Evolutionary conservation across 768 basidiomycete genomes (phyloP).

Genomic region (Amanita pseudoporphyria): DNA sequence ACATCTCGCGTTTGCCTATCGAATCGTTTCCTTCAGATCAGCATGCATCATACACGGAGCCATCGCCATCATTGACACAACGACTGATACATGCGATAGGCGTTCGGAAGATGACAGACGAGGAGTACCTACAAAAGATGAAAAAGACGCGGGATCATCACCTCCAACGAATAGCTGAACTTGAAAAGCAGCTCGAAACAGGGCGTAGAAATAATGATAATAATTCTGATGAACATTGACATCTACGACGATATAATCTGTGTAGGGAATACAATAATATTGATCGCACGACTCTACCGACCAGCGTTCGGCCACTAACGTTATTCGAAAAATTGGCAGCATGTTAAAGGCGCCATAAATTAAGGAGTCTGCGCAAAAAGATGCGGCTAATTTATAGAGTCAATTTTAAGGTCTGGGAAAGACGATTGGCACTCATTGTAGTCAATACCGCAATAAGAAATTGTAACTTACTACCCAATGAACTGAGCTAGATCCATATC

Average conservation of each 20-base stretch:
- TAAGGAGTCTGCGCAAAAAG: too few species aligned
- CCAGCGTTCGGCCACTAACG: neutral
- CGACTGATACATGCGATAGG: slow-evolving; percentile 38
- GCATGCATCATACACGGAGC: neutral
- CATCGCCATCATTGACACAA: slow-evolving; percentile 21
- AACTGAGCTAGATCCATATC: neutral
- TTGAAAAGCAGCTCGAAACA: slow-evolving; percentile 31
- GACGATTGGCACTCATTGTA: neutral
- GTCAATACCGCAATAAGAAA: neutral
- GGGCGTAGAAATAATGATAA: slow-evolving; percentile 24
- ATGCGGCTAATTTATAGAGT: neutral
- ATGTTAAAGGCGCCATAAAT: too few species aligned
- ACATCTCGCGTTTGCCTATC: slow-evolving; percentile 26
- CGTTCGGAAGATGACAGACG: slow-evolving; percentile 52
- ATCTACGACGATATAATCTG: neutral
- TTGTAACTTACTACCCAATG: slow-evolving; percentile 3
- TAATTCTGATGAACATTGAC: slow-evolving; percentile 15
- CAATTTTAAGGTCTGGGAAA: neutral
- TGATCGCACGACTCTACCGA: neutral
- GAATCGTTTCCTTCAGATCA: slow-evolving; percentile 6
- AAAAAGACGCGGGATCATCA: slow-evolving; percentile 46
- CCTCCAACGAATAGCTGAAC: slow-evolving; percentile 45
- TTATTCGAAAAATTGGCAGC: neutral
- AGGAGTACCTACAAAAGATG: slow-evolving; percentile 58
- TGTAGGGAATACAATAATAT: neutral